Evolutionary conservation across 2,329 filamentous ascomycete species (phyloP), one percentile per base, ranked within the genome.

Genomic region (Alternaria novae-zelandiae): DNA sequence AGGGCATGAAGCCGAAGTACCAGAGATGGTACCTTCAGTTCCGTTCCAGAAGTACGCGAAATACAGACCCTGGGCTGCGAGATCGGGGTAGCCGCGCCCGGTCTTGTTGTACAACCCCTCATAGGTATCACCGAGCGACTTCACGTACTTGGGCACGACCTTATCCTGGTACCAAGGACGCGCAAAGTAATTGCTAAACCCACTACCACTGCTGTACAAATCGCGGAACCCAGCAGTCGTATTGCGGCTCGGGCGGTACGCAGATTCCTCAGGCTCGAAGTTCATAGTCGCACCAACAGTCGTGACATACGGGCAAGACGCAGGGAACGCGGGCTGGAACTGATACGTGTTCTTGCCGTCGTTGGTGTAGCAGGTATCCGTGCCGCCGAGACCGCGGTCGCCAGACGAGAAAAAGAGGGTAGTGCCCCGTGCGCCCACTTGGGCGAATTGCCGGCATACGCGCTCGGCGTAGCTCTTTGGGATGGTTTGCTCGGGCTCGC

Each of bases 221-320:
- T 83, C 75, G 12, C 84, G 84, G 25, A 73, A 76, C 47, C 81
- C 82, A 44, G 66, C 63, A 0, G 63, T 65, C 0, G 69, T 70
- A 65, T 77, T 77, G 20, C 67, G 63, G 2, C 67, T 51, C 2
- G 77, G 46, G 7, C 75, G 65, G 70, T 81, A 82, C 20, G 85
- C 83, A 5, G 82, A 82, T 15, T 82, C 82, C 64, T 90, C 89
- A 1, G 88, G 88, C 63, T 83, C 74, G 45, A 84, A 80, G 66
- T 82, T 78, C 65, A 82, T 80, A 1, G 88, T 89, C 2, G 86
- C 90, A 7, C 90, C 90, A 2, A 92, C 86, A 3, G 85, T 81
- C 0, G 90, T 92, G 8, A 92, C 86, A 75, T 87, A 92, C 0
- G 90, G 90, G 69, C 90, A 93, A 0, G 86, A 85, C 0, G 86